Evolutionary conservation across 2,329 filamentous ascomycete genomes (phyloP), one percentile per base, ranked within the genome.

Genomic region (Diplodia sapinea): DNA sequence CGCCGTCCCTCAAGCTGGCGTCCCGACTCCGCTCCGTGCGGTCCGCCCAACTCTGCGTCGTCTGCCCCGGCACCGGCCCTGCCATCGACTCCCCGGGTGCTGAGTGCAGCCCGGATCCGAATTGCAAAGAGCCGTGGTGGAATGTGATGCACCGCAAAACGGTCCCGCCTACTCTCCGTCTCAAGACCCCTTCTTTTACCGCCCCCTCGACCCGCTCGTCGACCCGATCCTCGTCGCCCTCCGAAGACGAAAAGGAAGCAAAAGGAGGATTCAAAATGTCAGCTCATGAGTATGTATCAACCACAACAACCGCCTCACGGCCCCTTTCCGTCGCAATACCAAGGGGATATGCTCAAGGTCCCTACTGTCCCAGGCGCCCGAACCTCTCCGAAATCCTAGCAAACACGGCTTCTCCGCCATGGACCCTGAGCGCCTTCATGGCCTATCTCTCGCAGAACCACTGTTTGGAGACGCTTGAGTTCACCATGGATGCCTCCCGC

Each of bases 401-500:
- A 71, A 95, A 97, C 80, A 88, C 87, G 54, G 92, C 95, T 43
- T 89, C 92, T 9, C 89, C 93, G 50, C 95, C 95, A 72, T 98
- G 93, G 86, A 97, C 94, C 0, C 84, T 97, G 9, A 89, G 88
- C 69, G 94, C 94, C 38, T 98, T 98, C 79, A 98, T 95, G 88
- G 94, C 94, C 67, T 98, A 96, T 75, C 86, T 98, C 4, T 97
- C 94, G 0, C 94, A 96, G 76, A 98, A 98, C 75, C 94, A 98
- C 80, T 99, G 95, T 77, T 83, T 98, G 71, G 95, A 99, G 79
- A 97, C 94, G 1, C 84, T 99, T 49, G 95, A 98, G 77, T 99
- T 99, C 79, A 97, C 94, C 50, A 90, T 97, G 85, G 95, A 97
- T 77, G 91, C 94, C 26, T 91, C 93, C 68, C 87, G 93, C 69